A percentile compares a stretch with the other conserved stretches of the same genome.
phyloP scores from a whole-genome alignment of 176 grass and related monocot species.

The Triticum turgidum region DNA sequence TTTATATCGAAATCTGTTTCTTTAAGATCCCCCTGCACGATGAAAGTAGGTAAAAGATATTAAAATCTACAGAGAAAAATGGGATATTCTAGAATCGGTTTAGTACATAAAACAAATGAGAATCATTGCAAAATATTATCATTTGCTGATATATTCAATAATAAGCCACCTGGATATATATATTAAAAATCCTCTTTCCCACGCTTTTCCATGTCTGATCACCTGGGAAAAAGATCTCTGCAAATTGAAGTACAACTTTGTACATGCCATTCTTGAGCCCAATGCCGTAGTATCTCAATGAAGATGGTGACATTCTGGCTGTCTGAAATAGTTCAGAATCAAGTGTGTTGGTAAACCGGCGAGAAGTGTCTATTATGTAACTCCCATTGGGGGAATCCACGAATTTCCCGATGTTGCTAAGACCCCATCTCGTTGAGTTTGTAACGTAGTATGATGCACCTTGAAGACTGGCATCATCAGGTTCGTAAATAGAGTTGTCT shows the following conservation, averaged over 20 bases:
- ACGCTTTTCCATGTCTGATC: no score
- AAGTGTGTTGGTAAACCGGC: no score
- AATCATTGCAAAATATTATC: not conserved
- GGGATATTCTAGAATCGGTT: not conserved
- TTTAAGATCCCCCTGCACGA: slow-evolving; percentile 21
- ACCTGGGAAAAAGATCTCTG: slow-evolving; percentile 32
- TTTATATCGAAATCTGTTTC: slow-evolving; percentile 60
- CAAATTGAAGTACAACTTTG: slow-evolving; percentile 44
- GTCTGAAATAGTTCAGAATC: no score
- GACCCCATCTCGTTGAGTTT: slow-evolving; percentile 30
- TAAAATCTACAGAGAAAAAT: not conserved
- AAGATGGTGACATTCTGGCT: no score
- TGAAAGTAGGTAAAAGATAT: not conserved
- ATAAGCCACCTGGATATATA: not conserved
- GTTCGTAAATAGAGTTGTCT: slow-evolving; percentile 39
- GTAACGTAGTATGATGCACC: slow-evolving; percentile 49
- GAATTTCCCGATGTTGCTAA: slow-evolving; percentile 41
- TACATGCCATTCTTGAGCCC: slow-evolving; percentile 17
- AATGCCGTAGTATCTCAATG: no score
- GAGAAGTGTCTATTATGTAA: no score
- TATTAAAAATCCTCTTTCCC: no score
- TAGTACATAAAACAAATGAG: not conserved
- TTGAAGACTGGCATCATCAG: slow-evolving; percentile 16
- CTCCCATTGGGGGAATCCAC: no score
- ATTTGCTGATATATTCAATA: not conserved